Evolutionary conservation across 805 yeast species (phyloP).

Genomic region (Starmerella bombicola): DNA sequence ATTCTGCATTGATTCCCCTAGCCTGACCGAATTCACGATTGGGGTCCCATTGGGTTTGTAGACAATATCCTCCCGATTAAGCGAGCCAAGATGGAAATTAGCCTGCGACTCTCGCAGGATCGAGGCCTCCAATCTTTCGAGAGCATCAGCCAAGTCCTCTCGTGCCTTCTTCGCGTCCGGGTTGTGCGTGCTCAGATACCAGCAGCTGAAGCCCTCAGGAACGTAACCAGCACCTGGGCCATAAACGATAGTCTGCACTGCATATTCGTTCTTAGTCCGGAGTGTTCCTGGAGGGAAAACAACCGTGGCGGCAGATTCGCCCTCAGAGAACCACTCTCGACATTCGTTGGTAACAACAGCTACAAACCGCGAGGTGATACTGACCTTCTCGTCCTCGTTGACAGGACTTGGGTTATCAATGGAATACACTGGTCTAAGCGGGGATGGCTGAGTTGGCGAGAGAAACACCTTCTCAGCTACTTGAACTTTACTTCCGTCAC

Average conservation of each 20-base stretch:
- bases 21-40: slow-evolving; percentile 62
- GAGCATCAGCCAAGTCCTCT: slow-evolving; percentile 66
- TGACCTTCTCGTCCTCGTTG: slow-evolving; percentile 10
- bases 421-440: slow-evolving; percentile 17
- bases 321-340: slow-evolving; percentile 79
- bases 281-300: slow-evolving; percentile 84
- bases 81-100: slow-evolving; percentile 42
- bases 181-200: slow-evolving; percentile 79
- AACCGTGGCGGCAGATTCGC: slow-evolving; percentile 73
- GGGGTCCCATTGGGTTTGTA: slow-evolving; percentile 50
- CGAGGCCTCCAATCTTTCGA: slow-evolving; percentile 64
- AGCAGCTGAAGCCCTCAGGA: slow-evolving; percentile 72
- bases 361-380: slow-evolving; percentile 56
- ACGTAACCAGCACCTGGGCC: slow-evolving; percentile 82
- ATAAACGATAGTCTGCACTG: slow-evolving; percentile 78
- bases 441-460: slow-evolving; percentile 38
- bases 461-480: slow-evolving; percentile 70
- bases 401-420: slow-evolving; percentile 11
- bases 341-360: slow-evolving; percentile 80
- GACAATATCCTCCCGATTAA: slow-evolving; percentile 44
- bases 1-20: slow-evolving; percentile 74
- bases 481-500: slow-evolving; percentile 59
- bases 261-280: slow-evolving; percentile 47
- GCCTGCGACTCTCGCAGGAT: slow-evolving; percentile 67
- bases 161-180: slow-evolving; percentile 46